phyloP scores from a whole-genome alignment of 139 green algal species.

The Coccomyxa sp. region DNA sequence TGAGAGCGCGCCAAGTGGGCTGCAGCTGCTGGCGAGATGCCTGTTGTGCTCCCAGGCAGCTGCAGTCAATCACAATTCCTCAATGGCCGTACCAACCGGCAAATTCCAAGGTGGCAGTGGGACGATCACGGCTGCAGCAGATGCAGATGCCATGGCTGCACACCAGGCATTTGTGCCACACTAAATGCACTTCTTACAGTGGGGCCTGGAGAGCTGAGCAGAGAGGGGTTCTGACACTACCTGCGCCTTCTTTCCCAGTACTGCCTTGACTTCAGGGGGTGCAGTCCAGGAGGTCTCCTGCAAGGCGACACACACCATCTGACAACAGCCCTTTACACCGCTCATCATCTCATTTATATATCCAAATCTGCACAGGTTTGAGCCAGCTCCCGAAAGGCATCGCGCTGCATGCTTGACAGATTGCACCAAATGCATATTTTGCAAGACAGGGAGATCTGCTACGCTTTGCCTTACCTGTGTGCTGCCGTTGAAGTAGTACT shows the following conservation, averaged over 20 bases:
- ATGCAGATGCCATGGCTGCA: background rate
- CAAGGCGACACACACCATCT: too few relatives aligned
- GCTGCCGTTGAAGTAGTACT: slow-evolving; percentile 71
- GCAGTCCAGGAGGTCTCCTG: slow-evolving; percentile 53
- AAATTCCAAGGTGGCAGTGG: background rate
- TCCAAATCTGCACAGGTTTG: too few relatives aligned
- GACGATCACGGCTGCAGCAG: background rate
- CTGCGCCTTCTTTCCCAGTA: background rate
- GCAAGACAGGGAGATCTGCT: too few relatives aligned
- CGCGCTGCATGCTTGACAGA: too few relatives aligned
- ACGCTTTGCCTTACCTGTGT: slow-evolving; percentile 15
- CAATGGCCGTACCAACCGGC: background rate
- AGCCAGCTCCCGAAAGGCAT: background rate
- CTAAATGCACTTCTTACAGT: background rate
- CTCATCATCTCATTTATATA: too few relatives aligned
- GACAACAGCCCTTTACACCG: too few relatives aligned
- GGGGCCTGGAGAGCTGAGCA: too few relatives aligned
- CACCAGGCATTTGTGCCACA: too few relatives aligned
- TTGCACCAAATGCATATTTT: too few relatives aligned
- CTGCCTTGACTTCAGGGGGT: slow-evolving; percentile 38
- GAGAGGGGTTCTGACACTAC: background rate
- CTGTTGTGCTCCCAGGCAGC: background rate
- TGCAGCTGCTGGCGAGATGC: background rate
- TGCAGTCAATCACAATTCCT: background rate
- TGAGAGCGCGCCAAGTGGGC: background rate